Conservation (phyloP, 176 grass and related monocot species). For the Carex pumila region DNA sequence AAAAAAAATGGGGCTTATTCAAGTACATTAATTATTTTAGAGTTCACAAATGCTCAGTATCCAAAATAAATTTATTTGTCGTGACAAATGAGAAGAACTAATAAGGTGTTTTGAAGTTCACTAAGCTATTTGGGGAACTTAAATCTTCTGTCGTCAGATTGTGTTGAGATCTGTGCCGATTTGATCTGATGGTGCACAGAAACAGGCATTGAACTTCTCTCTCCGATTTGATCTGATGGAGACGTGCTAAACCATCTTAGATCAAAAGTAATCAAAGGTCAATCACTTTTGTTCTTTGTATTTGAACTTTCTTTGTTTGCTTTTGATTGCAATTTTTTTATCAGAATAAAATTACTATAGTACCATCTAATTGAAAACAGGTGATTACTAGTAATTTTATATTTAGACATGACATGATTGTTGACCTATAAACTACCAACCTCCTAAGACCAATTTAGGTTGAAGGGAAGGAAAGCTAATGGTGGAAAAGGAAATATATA, state of each 20-base stretch:
- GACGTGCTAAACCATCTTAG: conserved; percentile 87
- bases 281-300: not conserved
- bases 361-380: not conserved
- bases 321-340: not conserved
- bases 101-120: too few species aligned
- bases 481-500: not conserved
- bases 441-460: not conserved
- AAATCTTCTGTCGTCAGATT: too few species aligned
- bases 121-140: too few species aligned
- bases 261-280: conserved; percentile 51
- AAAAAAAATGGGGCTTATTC: too few species aligned
- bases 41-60: too few species aligned
- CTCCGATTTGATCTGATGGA: conserved; percentile 39
- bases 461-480: not conserved
- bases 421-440: not conserved
- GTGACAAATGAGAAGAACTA: too few species aligned
- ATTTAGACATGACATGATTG: not conserved
- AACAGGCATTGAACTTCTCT: too few species aligned
- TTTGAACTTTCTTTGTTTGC: not conserved
- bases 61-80: too few species aligned
- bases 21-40: too few species aligned
- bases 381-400: not conserved
- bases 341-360: not conserved
- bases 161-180: too few species aligned
- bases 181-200: too few species aligned